These are phyloP conservation scores for Claviceps sp. DNA, from an alignment of 2,329 filamentous ascomycete species.

Conservation along the genomic window DNA sequence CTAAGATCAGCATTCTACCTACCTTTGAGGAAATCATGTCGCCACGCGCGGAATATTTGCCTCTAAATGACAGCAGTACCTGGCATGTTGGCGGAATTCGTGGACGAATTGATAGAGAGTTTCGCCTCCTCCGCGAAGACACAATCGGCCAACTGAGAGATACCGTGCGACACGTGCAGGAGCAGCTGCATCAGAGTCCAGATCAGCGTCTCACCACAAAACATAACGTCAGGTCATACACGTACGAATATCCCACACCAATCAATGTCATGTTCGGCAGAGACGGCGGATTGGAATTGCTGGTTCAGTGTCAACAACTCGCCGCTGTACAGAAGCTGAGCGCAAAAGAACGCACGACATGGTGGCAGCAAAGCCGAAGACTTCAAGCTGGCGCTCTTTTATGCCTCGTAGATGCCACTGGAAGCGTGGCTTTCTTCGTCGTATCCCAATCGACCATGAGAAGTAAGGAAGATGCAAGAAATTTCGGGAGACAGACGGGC, in stretches of 20 bases:
- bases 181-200: slow-evolving; percentile 15
- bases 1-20: slow-evolving; percentile 34
- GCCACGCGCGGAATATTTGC: slow-evolving; percentile 29
- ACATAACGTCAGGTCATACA: slow-evolving; percentile 16
- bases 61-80: slow-evolving; percentile 21
- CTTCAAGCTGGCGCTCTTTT: slow-evolving; percentile 35
- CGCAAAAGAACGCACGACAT: slow-evolving; percentile 24
- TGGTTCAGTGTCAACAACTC: slow-evolving; percentile 33
- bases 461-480: slow-evolving; percentile 7
- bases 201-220: slow-evolving; percentile 5
- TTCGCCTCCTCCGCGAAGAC: slow-evolving; percentile 42
- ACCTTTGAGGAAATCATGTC: slow-evolving; percentile 33
- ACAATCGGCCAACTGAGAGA: slow-evolving; percentile 39
- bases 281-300: slow-evolving; percentile 28
- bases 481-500: slow-evolving; percentile 8
- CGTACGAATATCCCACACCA: slow-evolving; percentile 17
- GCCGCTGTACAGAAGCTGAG: slow-evolving; percentile 10
- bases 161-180: slow-evolving; percentile 27
- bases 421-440: slow-evolving; percentile 26
- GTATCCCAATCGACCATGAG: slow-evolving; percentile 17
- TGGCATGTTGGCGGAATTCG: slow-evolving; percentile 25
- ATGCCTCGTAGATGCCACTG: slow-evolving; percentile 29
- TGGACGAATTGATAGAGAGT: slow-evolving; percentile 40
- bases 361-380: slow-evolving; percentile 37
- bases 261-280: slow-evolving; percentile 21